phyloP scores from a whole-genome alignment of 164 flowering plant species.

The Vitis cinerea region DNA sequence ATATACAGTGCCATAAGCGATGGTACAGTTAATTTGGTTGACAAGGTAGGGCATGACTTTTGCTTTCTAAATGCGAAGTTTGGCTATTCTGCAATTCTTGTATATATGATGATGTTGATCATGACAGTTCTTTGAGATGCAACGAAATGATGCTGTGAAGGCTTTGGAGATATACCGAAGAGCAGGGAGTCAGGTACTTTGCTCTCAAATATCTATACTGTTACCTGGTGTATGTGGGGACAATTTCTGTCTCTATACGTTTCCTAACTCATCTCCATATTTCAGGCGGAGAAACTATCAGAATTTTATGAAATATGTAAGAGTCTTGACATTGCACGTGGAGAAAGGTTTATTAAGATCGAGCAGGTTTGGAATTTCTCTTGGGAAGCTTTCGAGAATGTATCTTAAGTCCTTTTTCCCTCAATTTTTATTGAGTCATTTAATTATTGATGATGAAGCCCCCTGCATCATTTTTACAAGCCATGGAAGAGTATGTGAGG shows the following conservation, averaged over 20 bases:
- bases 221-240: background rate
- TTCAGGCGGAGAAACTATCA: conserved; percentile 84
- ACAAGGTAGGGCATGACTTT: conserved; percentile 63
- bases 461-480: conserved; percentile 87
- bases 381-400: background rate
- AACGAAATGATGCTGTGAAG: conserved; percentile 78
- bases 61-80: background rate
- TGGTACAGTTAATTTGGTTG: conserved; percentile 86
- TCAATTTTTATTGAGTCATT: background rate
- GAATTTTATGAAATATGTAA: conserved; percentile 95
- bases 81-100: conserved; percentile 1
- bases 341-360: conserved; percentile 83
- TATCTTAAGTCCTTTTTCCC: background rate
- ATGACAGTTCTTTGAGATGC: conserved; percentile 97
- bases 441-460: conserved; percentile 55
- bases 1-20: conserved; percentile 86
- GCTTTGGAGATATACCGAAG: conserved; percentile 86
- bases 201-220: background rate
- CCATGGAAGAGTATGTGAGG: conserved; percentile 97
- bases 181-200: conserved; percentile 80
- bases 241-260: background rate
- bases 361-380: conserved; percentile 69
- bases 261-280: conserved; percentile 5
- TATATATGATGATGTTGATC: background rate
- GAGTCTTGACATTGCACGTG: conserved; percentile 84